Evolutionary conservation across 2,329 filamentous ascomycete genomes (phyloP).

Genomic region (Cercospora nicotianae): DNA sequence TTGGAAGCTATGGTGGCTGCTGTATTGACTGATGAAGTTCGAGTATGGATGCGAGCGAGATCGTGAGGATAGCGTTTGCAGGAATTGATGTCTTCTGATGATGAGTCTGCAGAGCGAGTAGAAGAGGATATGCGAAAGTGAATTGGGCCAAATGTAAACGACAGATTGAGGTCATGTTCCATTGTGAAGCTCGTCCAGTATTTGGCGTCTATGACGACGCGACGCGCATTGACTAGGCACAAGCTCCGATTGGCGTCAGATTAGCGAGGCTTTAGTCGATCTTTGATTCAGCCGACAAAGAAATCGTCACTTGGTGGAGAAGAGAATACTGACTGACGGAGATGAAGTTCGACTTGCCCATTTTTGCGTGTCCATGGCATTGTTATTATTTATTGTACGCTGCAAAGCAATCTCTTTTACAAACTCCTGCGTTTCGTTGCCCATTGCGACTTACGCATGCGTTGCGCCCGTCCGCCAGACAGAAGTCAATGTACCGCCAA

Average conservation of each 20-base stretch:
- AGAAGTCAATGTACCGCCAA: conserved; percentile 2
- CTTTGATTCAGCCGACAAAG: conserved; percentile 6
- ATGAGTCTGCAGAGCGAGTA: background rate
- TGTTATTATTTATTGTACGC: conserved; percentile 11
- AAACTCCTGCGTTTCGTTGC: background rate
- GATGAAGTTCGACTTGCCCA: background rate
- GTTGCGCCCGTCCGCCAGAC: conserved; percentile 4
- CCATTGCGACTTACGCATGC: background rate
- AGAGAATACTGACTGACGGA: background rate
- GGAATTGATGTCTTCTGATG: background rate
- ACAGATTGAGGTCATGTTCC: conserved; percentile 20
- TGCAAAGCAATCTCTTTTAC: conserved; percentile 10
- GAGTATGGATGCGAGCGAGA: background rate
- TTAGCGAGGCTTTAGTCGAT: conserved; percentile 9
- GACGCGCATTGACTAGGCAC: conserved; percentile 6
- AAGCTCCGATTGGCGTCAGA: conserved; percentile 4
- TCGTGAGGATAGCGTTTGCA: conserved; percentile 8
- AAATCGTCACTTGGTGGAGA: background rate
- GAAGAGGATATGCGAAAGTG: conserved; percentile 16
- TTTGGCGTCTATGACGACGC: conserved; percentile 20
- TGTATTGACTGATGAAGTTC: conserved; percentile 1
- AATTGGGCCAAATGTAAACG: conserved; percentile 17
- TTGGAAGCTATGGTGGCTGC: conserved; percentile 37
- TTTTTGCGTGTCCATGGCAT: background rate
- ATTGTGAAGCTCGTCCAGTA: conserved; percentile 8